Percentiles rank a stretch among this genome's conserved stretches.
phyloP scores from a whole-genome alignment of 257 asterid species.

The Solanum sparsipilum region DNA sequence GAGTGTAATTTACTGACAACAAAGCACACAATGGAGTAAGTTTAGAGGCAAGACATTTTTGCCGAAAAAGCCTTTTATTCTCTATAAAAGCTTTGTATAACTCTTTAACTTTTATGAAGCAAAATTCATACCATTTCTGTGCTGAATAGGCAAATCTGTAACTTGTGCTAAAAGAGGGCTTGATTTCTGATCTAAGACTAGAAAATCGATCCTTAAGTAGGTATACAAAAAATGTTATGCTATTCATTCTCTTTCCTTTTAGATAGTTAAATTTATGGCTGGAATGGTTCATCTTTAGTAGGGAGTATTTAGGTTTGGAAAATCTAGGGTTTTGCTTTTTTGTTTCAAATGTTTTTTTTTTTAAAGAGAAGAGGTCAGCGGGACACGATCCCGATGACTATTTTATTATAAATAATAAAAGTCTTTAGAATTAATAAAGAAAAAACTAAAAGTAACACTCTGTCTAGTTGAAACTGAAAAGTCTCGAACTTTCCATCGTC shows the following conservation, averaged over 20 bases:
- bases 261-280: neutral
- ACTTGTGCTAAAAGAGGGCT: neutral
- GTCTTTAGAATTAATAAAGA: neutral
- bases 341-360: neutral
- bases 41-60: neutral
- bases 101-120: neutral
- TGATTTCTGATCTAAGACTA: neutral
- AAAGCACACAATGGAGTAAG: neutral
- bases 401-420: neutral
- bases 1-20: neutral
- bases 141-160: neutral
- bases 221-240: neutral
- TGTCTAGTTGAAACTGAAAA: neutral
- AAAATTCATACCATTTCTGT: neutral
- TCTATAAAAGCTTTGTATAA: neutral
- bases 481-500: neutral
- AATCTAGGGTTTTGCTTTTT: neutral
- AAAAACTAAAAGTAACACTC: neutral
- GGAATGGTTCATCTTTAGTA: neutral
- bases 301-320: neutral
- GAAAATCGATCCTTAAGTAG: neutral
- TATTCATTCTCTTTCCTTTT: neutral
- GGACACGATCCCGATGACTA: neutral
- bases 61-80: neutral
- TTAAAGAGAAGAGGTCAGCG: neutral